phyloP scores from a whole-genome alignment of 768 basidiomycete genomes.

The Pulveroboletus sp. region DNA sequence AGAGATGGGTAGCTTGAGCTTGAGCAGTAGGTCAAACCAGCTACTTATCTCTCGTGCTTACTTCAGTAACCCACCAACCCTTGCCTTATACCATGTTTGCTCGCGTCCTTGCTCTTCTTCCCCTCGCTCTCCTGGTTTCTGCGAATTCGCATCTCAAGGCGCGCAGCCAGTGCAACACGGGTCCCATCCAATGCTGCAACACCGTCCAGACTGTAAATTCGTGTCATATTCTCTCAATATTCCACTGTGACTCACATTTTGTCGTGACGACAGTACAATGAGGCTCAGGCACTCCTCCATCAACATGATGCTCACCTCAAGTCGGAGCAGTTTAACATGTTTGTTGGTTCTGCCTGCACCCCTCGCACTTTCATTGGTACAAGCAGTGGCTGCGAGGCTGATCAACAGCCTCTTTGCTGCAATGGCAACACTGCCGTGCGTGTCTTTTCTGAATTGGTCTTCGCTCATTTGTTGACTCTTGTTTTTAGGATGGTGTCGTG shows the following conservation, averaged over 20 bases:
- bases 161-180: conserved; percentile 11
- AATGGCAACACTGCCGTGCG: neutral
- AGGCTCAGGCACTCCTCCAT: neutral
- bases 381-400: neutral
- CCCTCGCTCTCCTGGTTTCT: conserved; percentile 14
- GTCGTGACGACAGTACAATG: neutral
- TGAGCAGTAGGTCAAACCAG: neutral
- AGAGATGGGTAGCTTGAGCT: neutral
- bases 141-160: conserved; percentile 2
- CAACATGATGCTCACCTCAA: too few relatives aligned
- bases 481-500: neutral
- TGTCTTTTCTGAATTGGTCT: neutral
- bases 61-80: neutral
- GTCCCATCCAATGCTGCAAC: conserved; percentile 9
- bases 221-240: too few relatives aligned
- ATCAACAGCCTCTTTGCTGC: conserved; percentile 12
- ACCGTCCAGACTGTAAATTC: neutral
- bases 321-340: too few relatives aligned
- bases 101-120: conserved; percentile 15
- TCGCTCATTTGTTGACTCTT: neutral
- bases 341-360: neutral
- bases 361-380: neutral
- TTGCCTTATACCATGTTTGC: conserved; percentile 9
- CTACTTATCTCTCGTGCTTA: neutral
- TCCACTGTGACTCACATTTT: neutral